phyloP scores from a whole-genome alignment of 495 filamentous ascomycete species.

The Aspergillus avenaceus region DNA sequence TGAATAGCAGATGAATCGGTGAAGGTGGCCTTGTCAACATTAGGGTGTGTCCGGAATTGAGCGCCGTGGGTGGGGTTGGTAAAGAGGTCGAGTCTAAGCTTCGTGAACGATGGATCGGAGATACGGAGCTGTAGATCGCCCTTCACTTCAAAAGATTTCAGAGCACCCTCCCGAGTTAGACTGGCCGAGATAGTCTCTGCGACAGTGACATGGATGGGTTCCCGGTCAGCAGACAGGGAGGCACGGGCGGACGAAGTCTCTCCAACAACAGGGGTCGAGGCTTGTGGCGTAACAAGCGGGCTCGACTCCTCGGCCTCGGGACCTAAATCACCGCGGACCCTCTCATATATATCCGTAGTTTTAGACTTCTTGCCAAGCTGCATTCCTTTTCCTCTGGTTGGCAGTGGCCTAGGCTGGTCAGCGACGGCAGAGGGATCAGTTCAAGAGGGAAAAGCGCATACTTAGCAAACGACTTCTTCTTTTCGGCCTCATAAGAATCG shows the following conservation, averaged over 20 bases:
- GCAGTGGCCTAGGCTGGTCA: constrained; percentile 48
- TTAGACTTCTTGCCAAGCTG: constrained; percentile 98
- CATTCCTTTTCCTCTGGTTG: constrained; percentile 93
- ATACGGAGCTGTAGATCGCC: constrained; percentile 89
- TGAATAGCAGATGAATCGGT: constrained; percentile 75
- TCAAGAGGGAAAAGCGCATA: constrained; percentile 30
- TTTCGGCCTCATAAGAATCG: constrained; percentile 91
- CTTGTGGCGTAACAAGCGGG: constrained; percentile 67
- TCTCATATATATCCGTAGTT: constrained; percentile 92
- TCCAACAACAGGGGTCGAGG: constrained; percentile 46
- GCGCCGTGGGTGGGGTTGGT: constrained; percentile 71
- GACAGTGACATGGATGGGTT: constrained; percentile 80
- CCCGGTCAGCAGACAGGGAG: constrained; percentile 65
- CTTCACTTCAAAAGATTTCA: constrained; percentile 81
- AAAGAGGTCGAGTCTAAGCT: constrained; percentile 75
- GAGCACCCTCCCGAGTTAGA: constrained; percentile 75
- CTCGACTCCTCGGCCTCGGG: constrained; percentile 71
- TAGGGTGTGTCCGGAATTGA: constrained; percentile 90
- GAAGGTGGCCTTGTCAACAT: constrained; percentile 85
- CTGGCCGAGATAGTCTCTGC: constrained; percentile 84
- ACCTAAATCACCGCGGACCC: constrained; percentile 83
- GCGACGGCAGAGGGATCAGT: neutral
- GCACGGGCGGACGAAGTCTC: constrained; percentile 54
- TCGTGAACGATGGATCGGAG: constrained; percentile 78
- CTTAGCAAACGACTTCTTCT: constrained; percentile 81